Evolutionary conservation across 1,284 basidiomycete species (phyloP).

Genomic region (Erythrobasidium hasegawianum): DNA sequence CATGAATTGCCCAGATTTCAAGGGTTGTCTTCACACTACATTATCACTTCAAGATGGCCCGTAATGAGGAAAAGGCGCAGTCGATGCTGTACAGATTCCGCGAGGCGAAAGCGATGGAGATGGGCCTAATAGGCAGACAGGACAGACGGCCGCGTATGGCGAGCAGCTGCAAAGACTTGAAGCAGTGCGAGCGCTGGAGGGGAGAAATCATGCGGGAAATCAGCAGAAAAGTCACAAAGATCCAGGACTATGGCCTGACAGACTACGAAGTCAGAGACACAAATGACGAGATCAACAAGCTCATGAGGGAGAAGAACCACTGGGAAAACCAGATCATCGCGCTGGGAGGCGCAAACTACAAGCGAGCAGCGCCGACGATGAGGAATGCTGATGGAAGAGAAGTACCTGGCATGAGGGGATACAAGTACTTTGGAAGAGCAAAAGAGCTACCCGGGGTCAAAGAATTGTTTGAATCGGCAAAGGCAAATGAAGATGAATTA

Average conservation of each 20-base stretch:
- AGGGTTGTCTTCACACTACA: background rate
- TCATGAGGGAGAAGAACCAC: constrained; percentile 89
- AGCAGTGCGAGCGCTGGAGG: constrained; percentile 92
- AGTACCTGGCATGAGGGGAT: constrained; percentile 94
- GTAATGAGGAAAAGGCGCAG: constrained; percentile 96
- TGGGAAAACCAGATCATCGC: constrained; percentile 97
- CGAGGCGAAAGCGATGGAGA: constrained; percentile 85
- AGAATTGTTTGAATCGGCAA: constrained; percentile 75
- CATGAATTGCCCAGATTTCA: background rate
- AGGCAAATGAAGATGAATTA: constrained; percentile 76
- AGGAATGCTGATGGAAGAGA: constrained; percentile 89
- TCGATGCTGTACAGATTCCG: constrained; percentile 99
- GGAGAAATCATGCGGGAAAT: constrained; percentile 93
- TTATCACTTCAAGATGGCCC: constrained; percentile 57
- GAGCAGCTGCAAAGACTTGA: constrained; percentile 78
- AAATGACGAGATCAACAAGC: constrained; percentile 97
- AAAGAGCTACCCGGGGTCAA: constrained; percentile 93
- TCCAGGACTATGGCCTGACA: constrained; percentile 91
- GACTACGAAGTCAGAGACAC: constrained; percentile 95
- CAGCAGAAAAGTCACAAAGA: constrained; percentile 92
- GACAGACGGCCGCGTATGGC: constrained; percentile 87
- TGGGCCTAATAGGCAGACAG: constrained; percentile 75
- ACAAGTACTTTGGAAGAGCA: constrained; percentile 99
- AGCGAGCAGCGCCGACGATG: constrained; percentile 78
- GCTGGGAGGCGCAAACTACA: constrained; percentile 93